Evolutionary conservation across 176 grass and related monocot species (phyloP), one percentile per base, ranked within the genome.

Genomic region (Bothriochloa decipiens): DNA sequence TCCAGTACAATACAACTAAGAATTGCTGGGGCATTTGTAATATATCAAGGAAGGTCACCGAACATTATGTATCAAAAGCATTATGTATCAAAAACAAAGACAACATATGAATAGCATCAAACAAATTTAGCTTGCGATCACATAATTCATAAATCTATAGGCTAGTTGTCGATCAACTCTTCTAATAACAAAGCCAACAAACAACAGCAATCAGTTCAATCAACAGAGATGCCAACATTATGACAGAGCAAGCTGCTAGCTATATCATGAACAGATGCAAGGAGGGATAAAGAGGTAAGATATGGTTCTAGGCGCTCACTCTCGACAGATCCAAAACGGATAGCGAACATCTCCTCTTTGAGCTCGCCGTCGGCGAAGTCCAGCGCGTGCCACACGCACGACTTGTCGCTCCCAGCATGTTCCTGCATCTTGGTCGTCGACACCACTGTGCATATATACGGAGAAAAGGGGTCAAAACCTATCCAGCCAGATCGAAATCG

Each of bases 261-360:
- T 42, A 29, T 46, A 29, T 46, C 13, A 47, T 5, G 7, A 69
- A 53, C n/a, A 80, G 49, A 23, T 55, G 55, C 39, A 75, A 1
- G 26, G 25, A 46, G 55, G 68, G 3, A 4, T 36, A 46, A 37
- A 22, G 46, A 62, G 8, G 46, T 11, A 70, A 9, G 64, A 26
- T 55, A 63, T 52, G 79, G 27, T 66, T 60, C 4, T 71, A 5
- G 53, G 40, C 66, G 72, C 94, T 93, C 77, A 93, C 94, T 96
- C 22, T 96, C 94, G 6, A 96, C 85, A 50, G 94, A 96, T 74
- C 88, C 94, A 42, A 96, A 96, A 20, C 94, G 91, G 22, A 96
- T 96, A 9, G 91, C 89, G 65, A 96, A 96, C 94, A 91, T 91
- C 49, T 96, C 94, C 46, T 96, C 91, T 68, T 96, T 96, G 0